Conservation (phyloP, 441 rosid species). For the Gossypium lobatum region DNA sequence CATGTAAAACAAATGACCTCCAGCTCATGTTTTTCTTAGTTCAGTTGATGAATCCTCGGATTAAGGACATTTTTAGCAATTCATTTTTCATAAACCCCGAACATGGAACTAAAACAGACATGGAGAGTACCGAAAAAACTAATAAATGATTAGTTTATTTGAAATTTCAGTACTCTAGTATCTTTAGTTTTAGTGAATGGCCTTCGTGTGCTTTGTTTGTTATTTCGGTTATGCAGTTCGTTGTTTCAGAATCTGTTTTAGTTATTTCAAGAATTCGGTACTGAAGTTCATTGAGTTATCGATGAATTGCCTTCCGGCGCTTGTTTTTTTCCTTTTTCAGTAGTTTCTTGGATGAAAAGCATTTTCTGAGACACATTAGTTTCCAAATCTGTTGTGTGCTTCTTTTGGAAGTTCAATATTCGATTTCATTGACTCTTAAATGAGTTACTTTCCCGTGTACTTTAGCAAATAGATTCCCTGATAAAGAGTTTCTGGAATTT, state of each 20-base stretch:
- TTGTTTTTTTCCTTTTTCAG: background rate
- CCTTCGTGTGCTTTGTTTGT: background rate
- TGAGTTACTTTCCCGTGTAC: background rate
- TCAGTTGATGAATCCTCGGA: background rate
- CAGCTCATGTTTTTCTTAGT: background rate
- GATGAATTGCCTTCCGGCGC: background rate
- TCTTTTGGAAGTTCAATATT: no score
- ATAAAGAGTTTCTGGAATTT: background rate
- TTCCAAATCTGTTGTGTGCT: no score
- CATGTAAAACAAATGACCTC: background rate
- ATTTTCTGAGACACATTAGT: background rate
- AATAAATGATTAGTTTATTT: background rate
- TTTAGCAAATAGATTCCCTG: constrained; percentile 7
- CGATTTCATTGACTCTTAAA: background rate
- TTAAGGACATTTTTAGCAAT: background rate
- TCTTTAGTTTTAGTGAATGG: constrained; percentile 2
- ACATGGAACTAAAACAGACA: no score
- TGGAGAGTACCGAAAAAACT: no score
- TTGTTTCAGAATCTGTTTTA: background rate
- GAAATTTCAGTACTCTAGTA: background rate
- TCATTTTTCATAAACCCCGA: no score
- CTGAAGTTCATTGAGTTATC: background rate
- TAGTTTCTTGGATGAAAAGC: background rate
- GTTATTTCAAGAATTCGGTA: background rate
- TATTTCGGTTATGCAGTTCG: background rate